Evolutionary conservation across 2,329 filamentous ascomycete genomes (phyloP).

Genomic region (Didymella exigua): DNA sequence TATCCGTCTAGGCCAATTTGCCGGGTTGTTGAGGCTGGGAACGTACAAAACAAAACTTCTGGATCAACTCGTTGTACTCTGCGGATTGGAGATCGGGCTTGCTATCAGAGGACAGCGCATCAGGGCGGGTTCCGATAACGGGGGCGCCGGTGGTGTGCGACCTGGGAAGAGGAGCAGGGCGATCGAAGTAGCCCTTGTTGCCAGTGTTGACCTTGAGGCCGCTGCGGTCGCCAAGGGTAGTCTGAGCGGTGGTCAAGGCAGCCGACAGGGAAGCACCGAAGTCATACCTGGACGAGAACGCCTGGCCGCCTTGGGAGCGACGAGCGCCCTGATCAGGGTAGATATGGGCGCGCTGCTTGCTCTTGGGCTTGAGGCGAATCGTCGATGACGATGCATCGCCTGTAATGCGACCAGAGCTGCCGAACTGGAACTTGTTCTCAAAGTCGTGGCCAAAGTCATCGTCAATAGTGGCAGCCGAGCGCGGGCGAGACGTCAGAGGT

Average conservation of each 20-base stretch:
- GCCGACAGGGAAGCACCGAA: constrained; percentile 90
- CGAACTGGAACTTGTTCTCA: constrained; percentile 55
- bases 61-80: constrained; percentile 94
- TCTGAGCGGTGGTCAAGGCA: constrained; percentile 76
- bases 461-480: constrained; percentile 62
- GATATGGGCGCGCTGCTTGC: constrained; percentile 62
- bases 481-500: constrained; percentile 54
- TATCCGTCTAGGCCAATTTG: constrained; percentile 45
- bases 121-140: constrained; percentile 54
- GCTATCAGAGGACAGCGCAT: constrained; percentile 60
- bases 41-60: constrained; percentile 99
- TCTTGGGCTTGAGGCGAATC: constrained; percentile 72
- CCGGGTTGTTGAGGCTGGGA: constrained; percentile 51
- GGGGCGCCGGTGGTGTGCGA: constrained; percentile 33
- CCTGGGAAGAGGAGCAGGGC: constrained; percentile 50
- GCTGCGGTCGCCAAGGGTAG: constrained; percentile 63
- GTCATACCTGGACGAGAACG: constrained; percentile 93
- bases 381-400: constrained; percentile 65
- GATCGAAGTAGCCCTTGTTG: constrained; percentile 42
- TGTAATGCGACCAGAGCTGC: constrained; percentile 44
- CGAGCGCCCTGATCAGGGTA: constrained; percentile 62
- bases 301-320: constrained; percentile 64
- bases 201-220: constrained; percentile 45
- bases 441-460: constrained; percentile 71
- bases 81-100: constrained; percentile 79